Conservation (phyloP, 2,329 filamentous ascomycete genomes). For the Dactylellina haptotyla region DNA sequence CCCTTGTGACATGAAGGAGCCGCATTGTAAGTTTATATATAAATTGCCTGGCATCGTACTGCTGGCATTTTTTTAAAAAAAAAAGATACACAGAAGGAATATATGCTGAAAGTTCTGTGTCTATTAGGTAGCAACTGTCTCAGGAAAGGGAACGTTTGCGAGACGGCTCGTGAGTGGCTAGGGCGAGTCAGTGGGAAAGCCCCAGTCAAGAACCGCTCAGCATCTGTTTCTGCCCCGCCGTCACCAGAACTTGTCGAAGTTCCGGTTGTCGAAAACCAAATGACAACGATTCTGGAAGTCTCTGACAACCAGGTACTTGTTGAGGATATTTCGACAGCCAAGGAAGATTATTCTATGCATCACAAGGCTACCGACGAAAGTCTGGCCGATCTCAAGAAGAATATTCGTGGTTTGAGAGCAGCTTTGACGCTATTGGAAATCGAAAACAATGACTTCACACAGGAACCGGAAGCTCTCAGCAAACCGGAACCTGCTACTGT, state of each 20-base stretch:
- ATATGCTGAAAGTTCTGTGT: constrained; percentile 22
- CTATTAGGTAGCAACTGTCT: constrained; percentile 45
- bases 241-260: constrained; percentile 5
- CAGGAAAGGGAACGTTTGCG: constrained; percentile 39
- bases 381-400: constrained; percentile 46
- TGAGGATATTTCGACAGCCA: not conserved
- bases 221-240: constrained; percentile 20
- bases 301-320: too few species aligned
- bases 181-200: constrained; percentile 42
- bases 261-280: constrained; percentile 7
- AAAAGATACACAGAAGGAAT: not conserved
- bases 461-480: constrained; percentile 15
- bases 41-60: not conserved
- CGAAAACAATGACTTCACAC: constrained; percentile 21
- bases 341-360: constrained; percentile 37
- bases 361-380: constrained; percentile 47
- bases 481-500: constrained; percentile 14
- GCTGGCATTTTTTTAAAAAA: not conserved
- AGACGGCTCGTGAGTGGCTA: constrained; percentile 45
- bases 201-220: constrained; percentile 28
- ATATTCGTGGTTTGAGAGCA: constrained; percentile 44
- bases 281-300: constrained; percentile 7
- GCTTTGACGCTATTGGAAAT: constrained; percentile 31
- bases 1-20: constrained; percentile 46
- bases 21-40: constrained; percentile 44